Percentiles rank a stretch among this genome's conserved stretches.
Evolutionary conservation across 2,329 filamentous ascomycete genomes (phyloP).

Genomic region (Clarireedia sp.): DNA sequence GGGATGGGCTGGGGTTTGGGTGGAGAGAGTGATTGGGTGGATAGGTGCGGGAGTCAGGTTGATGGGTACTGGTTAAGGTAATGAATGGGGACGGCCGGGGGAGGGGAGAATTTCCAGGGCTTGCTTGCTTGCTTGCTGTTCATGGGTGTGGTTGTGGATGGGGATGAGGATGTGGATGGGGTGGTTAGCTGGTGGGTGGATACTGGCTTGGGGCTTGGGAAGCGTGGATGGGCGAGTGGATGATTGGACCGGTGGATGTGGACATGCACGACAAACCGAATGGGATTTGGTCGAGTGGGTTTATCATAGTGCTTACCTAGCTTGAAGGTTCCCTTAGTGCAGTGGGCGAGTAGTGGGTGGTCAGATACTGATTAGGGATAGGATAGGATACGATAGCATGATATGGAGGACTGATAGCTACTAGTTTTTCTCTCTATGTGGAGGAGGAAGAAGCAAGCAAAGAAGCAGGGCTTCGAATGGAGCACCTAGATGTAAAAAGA

Average conservation of each 20-base stretch:
- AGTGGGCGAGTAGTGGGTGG: neutral
- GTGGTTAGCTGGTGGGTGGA: no score
- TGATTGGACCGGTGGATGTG: neutral
- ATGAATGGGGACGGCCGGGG: no score
- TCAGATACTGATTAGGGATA: neutral
- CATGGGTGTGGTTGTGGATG: no score
- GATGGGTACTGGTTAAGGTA: neutral
- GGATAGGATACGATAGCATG: neutral
- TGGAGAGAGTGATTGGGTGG: neutral
- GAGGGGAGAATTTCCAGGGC: no score
- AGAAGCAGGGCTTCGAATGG: neutral
- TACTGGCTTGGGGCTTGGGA: neutral
- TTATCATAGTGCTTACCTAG: constrained; percentile 5
- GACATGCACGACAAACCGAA: neutral
- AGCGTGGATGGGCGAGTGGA: neutral
- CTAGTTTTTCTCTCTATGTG: neutral
- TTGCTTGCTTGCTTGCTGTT: no score
- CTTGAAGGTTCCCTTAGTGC: neutral
- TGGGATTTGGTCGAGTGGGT: neutral
- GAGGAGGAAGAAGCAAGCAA: neutral
- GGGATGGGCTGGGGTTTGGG: neutral
- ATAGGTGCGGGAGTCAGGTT: neutral
- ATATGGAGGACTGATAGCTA: no score
- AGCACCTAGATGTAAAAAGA: no score
- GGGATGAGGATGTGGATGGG: no score